These are phyloP conservation scores for Tetrapisispora taiwanensis DNA, from an alignment of 805 yeast species.

Conservation along the genomic window DNA sequence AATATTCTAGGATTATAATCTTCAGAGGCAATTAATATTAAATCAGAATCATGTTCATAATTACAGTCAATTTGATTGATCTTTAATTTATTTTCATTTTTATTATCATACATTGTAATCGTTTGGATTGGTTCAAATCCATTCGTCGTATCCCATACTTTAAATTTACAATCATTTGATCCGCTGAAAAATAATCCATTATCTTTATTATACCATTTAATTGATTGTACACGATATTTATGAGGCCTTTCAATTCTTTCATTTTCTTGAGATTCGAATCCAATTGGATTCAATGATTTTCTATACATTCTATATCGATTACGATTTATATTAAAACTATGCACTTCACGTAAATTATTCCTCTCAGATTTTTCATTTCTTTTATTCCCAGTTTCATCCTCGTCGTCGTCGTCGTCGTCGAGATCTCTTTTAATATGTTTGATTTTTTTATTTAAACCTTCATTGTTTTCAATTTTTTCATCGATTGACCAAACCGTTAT, in stretches of 20 bases:
- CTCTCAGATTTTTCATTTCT: no score
- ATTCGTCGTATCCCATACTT: conserved; percentile 69
- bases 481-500: conserved; percentile 27
- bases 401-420: background rate
- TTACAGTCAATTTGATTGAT: conserved; percentile 56
- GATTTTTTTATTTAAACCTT: conserved; percentile 15
- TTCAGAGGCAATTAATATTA: conserved; percentile 64
- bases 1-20: conserved; percentile 58
- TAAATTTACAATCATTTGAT: conserved; percentile 68
- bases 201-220: conserved; percentile 85
- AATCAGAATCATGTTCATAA: conserved; percentile 32
- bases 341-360: conserved; percentile 9
- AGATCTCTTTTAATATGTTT: conserved; percentile 7
- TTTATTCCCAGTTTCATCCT: background rate
- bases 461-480: conserved; percentile 7
- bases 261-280: background rate
- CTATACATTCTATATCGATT: conserved; percentile 18
- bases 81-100: conserved; percentile 38
- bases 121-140: conserved; percentile 47
- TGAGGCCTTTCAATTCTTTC: background rate
- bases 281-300: conserved; percentile 5
- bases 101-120: conserved; percentile 36
- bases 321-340: conserved; percentile 14
- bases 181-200: conserved; percentile 77
- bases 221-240: conserved; percentile 57